Conservation (phyloP, 345 rosid genomes). For the Balakata baccata region DNA sequence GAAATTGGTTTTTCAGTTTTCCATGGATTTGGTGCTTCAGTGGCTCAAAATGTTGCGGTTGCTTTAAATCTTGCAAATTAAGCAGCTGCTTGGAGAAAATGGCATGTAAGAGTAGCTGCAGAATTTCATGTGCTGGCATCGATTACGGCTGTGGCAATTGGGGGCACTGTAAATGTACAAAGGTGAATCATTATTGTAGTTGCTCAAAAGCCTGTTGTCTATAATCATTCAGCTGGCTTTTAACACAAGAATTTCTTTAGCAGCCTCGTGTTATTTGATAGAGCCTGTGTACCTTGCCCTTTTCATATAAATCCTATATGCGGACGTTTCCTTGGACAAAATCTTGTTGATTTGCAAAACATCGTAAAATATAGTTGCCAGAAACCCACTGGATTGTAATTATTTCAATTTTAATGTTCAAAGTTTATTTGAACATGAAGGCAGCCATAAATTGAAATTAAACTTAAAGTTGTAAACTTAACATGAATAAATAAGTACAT, state of each 20-base stretch:
- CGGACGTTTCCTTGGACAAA: too few relatives aligned
- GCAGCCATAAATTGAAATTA: too few relatives aligned
- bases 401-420: too few relatives aligned
- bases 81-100: slow-evolving; percentile 5
- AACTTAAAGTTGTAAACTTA: background rate
- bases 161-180: background rate
- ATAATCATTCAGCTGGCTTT: background rate
- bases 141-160: slow-evolving; percentile 17
- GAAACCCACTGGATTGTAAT: too few relatives aligned
- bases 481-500: background rate
- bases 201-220: slow-evolving; percentile 21
- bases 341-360: too few relatives aligned
- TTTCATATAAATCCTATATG: too few relatives aligned
- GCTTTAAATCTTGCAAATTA: background rate
- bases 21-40: slow-evolving; percentile 27
- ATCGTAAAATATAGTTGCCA: too few relatives aligned
- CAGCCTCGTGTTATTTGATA: too few relatives aligned
- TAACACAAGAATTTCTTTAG: too few relatives aligned
- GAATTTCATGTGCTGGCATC: slow-evolving; percentile 13
- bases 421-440: too few relatives aligned
- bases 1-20: slow-evolving; percentile 12
- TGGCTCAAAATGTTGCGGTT: slow-evolving; percentile 13
- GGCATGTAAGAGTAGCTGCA: slow-evolving; percentile 13
- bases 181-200: slow-evolving; percentile 24
- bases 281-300: too few relatives aligned